phyloP scores from a whole-genome alignment of 179 eudicot genomes.

The Sideroxylon spinosum region DNA sequence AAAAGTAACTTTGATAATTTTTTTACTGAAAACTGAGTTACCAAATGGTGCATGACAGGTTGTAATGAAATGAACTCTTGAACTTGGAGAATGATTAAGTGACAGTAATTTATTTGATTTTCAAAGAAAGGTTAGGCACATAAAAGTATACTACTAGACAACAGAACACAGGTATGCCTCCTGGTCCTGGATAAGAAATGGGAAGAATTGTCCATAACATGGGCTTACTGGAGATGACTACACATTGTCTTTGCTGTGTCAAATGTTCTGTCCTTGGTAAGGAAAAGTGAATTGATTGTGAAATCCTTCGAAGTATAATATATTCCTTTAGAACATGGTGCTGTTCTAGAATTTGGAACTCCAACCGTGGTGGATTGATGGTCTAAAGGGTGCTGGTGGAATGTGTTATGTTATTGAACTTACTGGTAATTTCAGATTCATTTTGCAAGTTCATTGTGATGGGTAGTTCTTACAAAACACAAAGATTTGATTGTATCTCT shows the following conservation, averaged over 20 bases:
- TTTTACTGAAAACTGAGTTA: too few relatives aligned
- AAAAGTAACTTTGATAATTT: too few relatives aligned
- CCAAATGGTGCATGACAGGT: too few relatives aligned
- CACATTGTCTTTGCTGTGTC: background rate
- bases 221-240: background rate
- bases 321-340: too few relatives aligned
- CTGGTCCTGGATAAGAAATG: background rate
- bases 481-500: too few relatives aligned
- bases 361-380: background rate
- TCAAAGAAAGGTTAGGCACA: background rate
- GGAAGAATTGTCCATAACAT: background rate
- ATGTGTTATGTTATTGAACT: too few relatives aligned
- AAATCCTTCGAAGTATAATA: too few relatives aligned
- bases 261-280: background rate
- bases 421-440: too few relatives aligned
- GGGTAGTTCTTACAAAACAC: too few relatives aligned
- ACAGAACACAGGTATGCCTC: too few relatives aligned
- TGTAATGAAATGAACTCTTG: background rate
- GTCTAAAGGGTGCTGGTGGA: too few relatives aligned
- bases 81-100: background rate
- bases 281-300: background rate
- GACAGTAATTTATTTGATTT: background rate
- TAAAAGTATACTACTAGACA: background rate
- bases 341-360: background rate
- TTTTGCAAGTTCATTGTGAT: too few relatives aligned